Evolutionary conservation across 805 yeast species (phyloP).

Genomic region (Saccharomycopsis sp.): DNA sequence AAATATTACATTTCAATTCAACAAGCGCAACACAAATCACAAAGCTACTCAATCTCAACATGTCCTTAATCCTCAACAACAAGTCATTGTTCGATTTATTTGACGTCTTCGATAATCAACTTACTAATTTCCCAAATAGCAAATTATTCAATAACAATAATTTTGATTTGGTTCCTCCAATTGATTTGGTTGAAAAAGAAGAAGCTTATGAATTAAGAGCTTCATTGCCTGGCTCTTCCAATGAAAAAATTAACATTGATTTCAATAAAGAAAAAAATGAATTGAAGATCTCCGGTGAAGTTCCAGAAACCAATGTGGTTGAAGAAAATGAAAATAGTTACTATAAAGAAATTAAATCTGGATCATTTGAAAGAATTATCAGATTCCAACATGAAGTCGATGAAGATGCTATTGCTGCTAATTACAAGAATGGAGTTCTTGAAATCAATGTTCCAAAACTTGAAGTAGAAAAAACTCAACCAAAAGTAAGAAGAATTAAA

Average conservation of each 20-base stretch:
- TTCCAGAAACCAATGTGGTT: conserved; percentile 7
- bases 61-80: conserved; percentile 6
- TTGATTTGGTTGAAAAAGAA: conserved; percentile 28
- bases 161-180: conserved; percentile 22
- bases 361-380: conserved; percentile 24
- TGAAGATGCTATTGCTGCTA: conserved; percentile 20
- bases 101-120: conserved; percentile 1
- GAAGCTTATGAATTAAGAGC: conserved; percentile 24
- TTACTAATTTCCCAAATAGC: neutral
- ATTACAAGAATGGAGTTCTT: conserved; percentile 6
- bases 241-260: conserved; percentile 25
- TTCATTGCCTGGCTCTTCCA: conserved; percentile 28
- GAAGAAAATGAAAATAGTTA: conserved; percentile 1
- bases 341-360: conserved; percentile 20
- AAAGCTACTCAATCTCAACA: neutral
- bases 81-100: conserved; percentile 4
- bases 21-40: neutral
- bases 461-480: neutral
- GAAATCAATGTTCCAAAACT: conserved; percentile 1
- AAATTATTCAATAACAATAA: conserved; percentile 16
- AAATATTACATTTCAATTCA: too few relatives aligned
- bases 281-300: conserved; percentile 25
- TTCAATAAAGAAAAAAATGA: conserved; percentile 27
- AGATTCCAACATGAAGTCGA: conserved; percentile 24
- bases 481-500: neutral